Conservation (phyloP, 75 land plant species). For the Picea sitchensis region DNA sequence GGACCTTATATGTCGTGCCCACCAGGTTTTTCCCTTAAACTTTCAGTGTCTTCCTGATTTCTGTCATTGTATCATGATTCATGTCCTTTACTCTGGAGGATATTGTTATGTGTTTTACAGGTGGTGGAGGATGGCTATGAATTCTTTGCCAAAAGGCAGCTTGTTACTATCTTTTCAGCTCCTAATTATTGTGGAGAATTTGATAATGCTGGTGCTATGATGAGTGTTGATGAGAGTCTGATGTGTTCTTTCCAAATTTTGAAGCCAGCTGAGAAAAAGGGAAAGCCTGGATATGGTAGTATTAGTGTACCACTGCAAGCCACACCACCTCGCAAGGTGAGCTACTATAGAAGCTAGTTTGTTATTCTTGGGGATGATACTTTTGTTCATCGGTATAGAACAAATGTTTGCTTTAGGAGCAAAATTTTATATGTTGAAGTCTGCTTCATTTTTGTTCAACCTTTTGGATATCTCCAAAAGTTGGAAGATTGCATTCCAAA, state of each 20-base stretch:
- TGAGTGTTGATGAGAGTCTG: slow-evolving; percentile 56
- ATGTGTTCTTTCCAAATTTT: slow-evolving; percentile 65
- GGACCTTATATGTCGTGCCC: slow-evolving; percentile 59
- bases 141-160: slow-evolving; percentile 62
- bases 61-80: neutral
- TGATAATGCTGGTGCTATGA: slow-evolving; percentile 61
- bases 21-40: slow-evolving; percentile 33
- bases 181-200: slow-evolving; percentile 70
- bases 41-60: slow-evolving; percentile 1
- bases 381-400: neutral
- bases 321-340: slow-evolving; percentile 14
- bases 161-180: slow-evolving; percentile 62
- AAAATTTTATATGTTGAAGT: neutral
- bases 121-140: slow-evolving; percentile 71
- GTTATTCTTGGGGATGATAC: neutral
- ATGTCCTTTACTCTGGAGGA: neutral
- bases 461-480: neutral
- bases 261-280: slow-evolving; percentile 39
- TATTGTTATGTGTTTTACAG: slow-evolving; percentile 23
- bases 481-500: slow-evolving; percentile 7
- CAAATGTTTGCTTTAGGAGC: slow-evolving; percentile 1
- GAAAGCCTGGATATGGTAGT: slow-evolving; percentile 20
- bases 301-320: slow-evolving; percentile 17
- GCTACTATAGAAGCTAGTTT: slow-evolving; percentile 10
- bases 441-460: neutral